Conservation (phyloP, 306 rosid genomes). For the Citrullus colocynthis region DNA sequence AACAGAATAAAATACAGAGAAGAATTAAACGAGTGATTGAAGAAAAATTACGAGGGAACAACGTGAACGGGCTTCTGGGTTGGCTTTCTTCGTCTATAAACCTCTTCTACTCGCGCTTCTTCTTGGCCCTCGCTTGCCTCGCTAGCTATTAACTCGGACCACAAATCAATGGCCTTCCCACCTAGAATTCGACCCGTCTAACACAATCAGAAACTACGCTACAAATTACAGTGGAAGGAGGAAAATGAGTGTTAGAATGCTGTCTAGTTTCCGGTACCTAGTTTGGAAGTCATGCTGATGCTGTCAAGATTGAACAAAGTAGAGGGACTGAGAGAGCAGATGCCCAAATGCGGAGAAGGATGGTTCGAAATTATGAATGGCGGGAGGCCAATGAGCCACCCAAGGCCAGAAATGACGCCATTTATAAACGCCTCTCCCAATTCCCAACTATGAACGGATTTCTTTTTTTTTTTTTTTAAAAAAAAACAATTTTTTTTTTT, state of each 20-base stretch:
- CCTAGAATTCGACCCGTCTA: neutral
- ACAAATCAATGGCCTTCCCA: constrained; percentile 21
- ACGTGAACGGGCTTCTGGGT: constrained; percentile 15
- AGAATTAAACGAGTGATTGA: neutral
- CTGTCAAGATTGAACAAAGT: neutral
- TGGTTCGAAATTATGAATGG: constrained; percentile 9
- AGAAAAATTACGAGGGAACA: constrained; percentile 20
- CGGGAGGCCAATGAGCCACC: constrained; percentile 10
- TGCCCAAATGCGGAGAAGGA: neutral
- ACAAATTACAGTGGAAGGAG: neutral
- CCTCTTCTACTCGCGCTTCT: constrained; percentile 20
- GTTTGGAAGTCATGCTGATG: constrained; percentile 28
- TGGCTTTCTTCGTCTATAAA: constrained; percentile 55
- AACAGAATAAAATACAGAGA: neutral
- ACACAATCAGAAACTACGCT: neutral
- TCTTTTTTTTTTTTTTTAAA: no score
- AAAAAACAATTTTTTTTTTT: no score
- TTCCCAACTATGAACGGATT: no score
- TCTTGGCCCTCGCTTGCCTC: constrained; percentile 17
- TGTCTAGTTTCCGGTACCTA: constrained; percentile 9
- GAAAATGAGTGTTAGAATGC: neutral
- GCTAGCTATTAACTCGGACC: constrained; percentile 40
- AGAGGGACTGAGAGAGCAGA: neutral
- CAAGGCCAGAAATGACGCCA: neutral
- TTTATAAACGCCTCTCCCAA: no score